Evolutionary conservation across 2,329 filamentous ascomycete species (phyloP).

Genomic region (Coniochaeta sp.): DNA sequence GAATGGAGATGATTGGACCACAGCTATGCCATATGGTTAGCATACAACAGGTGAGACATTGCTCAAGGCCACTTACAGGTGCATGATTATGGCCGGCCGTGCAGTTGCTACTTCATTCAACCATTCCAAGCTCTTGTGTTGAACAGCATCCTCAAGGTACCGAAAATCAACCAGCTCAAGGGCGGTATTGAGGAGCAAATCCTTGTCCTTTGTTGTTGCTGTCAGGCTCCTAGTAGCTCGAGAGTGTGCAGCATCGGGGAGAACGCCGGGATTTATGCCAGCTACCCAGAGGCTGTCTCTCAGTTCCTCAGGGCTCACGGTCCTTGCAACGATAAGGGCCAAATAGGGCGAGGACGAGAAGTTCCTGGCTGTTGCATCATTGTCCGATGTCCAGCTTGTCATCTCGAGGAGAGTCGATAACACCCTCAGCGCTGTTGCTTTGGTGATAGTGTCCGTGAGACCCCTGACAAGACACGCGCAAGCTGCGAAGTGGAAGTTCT

Average conservation of each 20-base stretch:
- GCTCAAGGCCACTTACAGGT: conserved; percentile 40
- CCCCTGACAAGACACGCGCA: conserved; percentile 58
- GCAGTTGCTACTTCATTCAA: conserved; percentile 47
- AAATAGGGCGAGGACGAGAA: conserved; percentile 48
- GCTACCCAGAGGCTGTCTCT: conserved; percentile 56
- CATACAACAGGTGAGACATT: background rate
- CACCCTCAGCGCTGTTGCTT: conserved; percentile 49
- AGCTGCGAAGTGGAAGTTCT: conserved; percentile 61
- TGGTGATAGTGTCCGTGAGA: conserved; percentile 54
- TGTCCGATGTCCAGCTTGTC: conserved; percentile 28
- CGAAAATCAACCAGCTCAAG: conserved; percentile 61
- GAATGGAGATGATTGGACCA: conserved; percentile 46
- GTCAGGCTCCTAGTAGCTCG: conserved; percentile 35
- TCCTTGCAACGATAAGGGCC: conserved; percentile 49
- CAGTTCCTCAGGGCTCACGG: conserved; percentile 48
- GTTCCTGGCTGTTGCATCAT: conserved; percentile 17
- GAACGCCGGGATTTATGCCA: conserved; percentile 38
- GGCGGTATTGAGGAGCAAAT: conserved; percentile 54
- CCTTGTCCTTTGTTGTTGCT: conserved; percentile 45
- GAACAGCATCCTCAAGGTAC: conserved; percentile 53
- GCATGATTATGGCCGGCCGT: conserved; percentile 48
- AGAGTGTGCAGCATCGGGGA: conserved; percentile 30
- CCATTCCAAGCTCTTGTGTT: conserved; percentile 52
- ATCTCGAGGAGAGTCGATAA: conserved; percentile 55
- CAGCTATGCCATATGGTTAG: conserved; percentile 28